Conservation (phyloP, 2,329 filamentous ascomycete species). For the Harringtonia aguacate region DNA sequence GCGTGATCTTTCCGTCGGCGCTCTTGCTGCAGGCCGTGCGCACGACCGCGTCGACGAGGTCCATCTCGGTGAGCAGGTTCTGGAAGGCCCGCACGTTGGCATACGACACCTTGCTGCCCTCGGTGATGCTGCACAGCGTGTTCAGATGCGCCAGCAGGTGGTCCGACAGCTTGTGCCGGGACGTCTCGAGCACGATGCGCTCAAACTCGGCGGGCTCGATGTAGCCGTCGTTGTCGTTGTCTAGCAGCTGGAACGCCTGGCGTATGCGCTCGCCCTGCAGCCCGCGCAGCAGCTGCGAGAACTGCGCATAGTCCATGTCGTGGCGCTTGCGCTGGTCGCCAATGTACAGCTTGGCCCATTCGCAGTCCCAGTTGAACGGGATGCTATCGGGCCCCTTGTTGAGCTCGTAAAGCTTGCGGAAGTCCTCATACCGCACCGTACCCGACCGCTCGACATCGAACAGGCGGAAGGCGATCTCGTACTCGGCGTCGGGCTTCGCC, state of each 20-base stretch:
- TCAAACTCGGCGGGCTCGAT: conserved; percentile 95
- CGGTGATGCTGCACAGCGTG: conserved; percentile 88
- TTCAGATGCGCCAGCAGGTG: conserved; percentile 85
- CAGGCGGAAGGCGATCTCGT: conserved; percentile 94
- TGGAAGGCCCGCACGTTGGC: conserved; percentile 96
- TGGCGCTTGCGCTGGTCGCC: conserved; percentile 81
- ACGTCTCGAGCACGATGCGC: conserved; percentile 88
- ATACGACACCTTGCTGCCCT: conserved; percentile 89
- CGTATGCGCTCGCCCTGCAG: conserved; percentile 92
- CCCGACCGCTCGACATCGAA: conserved; percentile 83
- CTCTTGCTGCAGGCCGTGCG: conserved; percentile 78
- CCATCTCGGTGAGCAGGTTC: conserved; percentile 97
- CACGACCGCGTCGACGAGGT: conserved; percentile 88
- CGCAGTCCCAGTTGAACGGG: conserved; percentile 93
- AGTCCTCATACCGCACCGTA: conserved; percentile 79
- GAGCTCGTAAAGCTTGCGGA: conserved; percentile 73
- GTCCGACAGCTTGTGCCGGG: conserved; percentile 93
- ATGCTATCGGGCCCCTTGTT: conserved; percentile 81
- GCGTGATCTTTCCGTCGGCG: conserved; percentile 82
- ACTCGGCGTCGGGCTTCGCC: conserved; percentile 90
- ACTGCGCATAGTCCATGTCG: conserved; percentile 88
- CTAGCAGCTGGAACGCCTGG: conserved; percentile 87
- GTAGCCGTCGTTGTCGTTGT: conserved; percentile 86
- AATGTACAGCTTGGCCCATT: conserved; percentile 93
- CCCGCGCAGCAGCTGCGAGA: conserved; percentile 94